A percentile compares a stretch with the other conserved stretches of the same genome.
Conservation (phyloP, 2,329 filamentous ascomycete species). For the Aspergillus pseudotamarii region DNA sequence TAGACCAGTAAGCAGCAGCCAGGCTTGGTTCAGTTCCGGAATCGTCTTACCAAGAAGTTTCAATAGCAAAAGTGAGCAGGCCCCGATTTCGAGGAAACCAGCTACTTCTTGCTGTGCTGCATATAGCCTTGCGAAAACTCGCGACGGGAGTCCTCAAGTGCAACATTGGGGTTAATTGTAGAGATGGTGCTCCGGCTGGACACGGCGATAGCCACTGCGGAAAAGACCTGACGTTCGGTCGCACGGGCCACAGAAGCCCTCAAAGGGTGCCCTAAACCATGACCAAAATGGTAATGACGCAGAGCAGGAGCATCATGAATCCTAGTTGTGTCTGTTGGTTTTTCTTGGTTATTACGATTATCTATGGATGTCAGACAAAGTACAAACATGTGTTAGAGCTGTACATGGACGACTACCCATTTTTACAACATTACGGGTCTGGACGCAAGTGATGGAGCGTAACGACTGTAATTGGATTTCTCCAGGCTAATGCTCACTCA, state of each 20-base stretch:
- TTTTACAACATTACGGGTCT: neutral
- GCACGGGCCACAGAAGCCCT: conserved; percentile 37
- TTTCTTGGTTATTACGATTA: neutral
- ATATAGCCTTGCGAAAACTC: conserved; percentile 24
- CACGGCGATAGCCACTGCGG: conserved; percentile 10
- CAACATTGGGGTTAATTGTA: conserved; percentile 29
- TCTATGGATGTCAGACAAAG: neutral
- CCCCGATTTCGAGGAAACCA: conserved; percentile 21
- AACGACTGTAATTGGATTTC: conserved; percentile 18
- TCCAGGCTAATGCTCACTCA: conserved; percentile 8
- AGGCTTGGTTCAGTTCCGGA: neutral
- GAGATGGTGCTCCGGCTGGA: neutral
- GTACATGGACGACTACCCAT: neutral
- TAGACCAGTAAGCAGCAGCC: conserved; percentile 3
- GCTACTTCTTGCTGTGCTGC: conserved; percentile 9
- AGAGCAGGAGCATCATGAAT: neutral
- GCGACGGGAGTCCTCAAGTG: conserved; percentile 19
- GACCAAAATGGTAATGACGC: neutral
- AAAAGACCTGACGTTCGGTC: conserved; percentile 24
- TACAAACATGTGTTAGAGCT: neutral
- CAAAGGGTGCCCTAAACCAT: conserved; percentile 23
- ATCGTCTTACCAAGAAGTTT: conserved; percentile 46
- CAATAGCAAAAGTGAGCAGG: conserved; percentile 50
- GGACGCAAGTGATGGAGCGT: neutral
- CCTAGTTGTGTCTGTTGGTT: neutral